Conservation (phyloP, 768 basidiomycete species). For the Naematelia encephala region DNA sequence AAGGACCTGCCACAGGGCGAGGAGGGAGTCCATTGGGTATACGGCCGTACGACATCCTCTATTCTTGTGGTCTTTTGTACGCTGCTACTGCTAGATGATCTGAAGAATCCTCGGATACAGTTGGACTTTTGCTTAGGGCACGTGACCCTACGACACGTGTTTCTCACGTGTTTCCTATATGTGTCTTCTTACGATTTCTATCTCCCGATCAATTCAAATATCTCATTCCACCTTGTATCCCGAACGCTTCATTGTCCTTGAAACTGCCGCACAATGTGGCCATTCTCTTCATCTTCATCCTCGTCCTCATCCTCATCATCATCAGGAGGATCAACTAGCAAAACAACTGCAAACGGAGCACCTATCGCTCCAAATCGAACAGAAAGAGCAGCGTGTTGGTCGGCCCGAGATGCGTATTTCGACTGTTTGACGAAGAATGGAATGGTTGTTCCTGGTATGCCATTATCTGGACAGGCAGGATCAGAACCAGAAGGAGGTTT, state of each 20-base stretch:
- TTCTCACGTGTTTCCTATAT: neutral
- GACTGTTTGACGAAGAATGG: constrained; percentile 69
- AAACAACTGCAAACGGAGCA: constrained; percentile 13
- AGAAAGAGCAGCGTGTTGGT: constrained; percentile 82
- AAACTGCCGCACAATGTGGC: constrained; percentile 15
- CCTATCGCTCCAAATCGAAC: constrained; percentile 55
- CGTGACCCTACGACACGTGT: neutral
- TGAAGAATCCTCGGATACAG: too few species aligned
- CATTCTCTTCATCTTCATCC: constrained; percentile 32
- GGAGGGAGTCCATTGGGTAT: neutral
- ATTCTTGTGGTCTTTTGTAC: too few species aligned
- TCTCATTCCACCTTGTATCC: neutral
- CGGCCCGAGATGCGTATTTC: constrained; percentile 76
- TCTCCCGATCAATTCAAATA: too few species aligned
- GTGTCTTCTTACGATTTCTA: neutral
- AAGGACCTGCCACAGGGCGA: neutral
- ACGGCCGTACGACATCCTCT: neutral
- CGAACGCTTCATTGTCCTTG: neutral
- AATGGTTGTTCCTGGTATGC: constrained; percentile 65
- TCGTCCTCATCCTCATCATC: constrained; percentile 26
- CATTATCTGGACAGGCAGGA: neutral
- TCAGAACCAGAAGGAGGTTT: constrained; percentile 56
- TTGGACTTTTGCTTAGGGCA: neutral
- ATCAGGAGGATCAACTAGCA: constrained; percentile 22
- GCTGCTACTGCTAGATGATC: too few species aligned